Evolutionary conservation across 2,329 filamentous ascomycete species (phyloP).

Genomic region (Diatrype stigma): DNA sequence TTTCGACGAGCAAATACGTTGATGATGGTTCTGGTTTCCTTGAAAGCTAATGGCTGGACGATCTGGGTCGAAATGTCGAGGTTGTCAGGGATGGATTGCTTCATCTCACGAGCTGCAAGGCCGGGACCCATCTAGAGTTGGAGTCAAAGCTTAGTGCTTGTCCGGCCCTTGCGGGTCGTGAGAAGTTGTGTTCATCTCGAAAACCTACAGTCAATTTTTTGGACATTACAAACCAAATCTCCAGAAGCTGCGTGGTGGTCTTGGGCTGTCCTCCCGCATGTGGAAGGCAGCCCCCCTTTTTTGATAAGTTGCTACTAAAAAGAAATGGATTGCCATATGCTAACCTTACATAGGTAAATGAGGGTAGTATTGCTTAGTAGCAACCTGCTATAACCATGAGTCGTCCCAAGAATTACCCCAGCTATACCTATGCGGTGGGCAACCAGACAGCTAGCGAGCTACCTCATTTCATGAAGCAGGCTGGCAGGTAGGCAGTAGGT

Average conservation of each 20-base stretch:
- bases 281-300: slow-evolving; percentile 23
- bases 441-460: too few species aligned
- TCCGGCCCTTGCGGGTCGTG: slow-evolving; percentile 47
- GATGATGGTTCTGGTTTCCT: slow-evolving; percentile 17
- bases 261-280: slow-evolving; percentile 18
- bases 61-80: slow-evolving; percentile 12
- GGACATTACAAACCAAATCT: slow-evolving; percentile 6
- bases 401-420: too few species aligned
- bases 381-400: slow-evolving; percentile 6
- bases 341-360: slow-evolving; percentile 7
- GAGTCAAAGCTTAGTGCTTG: slow-evolving; percentile 93
- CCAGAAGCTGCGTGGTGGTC: slow-evolving; percentile 9
- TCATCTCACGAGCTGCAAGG: slow-evolving; percentile 22
- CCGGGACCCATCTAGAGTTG: slow-evolving; percentile 87
- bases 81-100: slow-evolving; percentile 15
- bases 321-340: slow-evolving; percentile 4
- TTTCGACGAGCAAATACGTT: slow-evolving; percentile 16
- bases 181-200: slow-evolving; percentile 6
- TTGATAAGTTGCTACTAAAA: slow-evolving; percentile 22
- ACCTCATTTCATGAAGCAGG: too few species aligned
- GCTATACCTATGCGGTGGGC: too few species aligned
- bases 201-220: slow-evolving; percentile 20
- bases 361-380: too few species aligned
- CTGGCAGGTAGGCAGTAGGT: too few species aligned
- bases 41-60: slow-evolving; percentile 5